A percentile compares a stretch with the other conserved stretches of the same genome.
Evolutionary conservation across 352 stramenopile species (phyloP).

Genomic region (Phytophthora pisi): DNA sequence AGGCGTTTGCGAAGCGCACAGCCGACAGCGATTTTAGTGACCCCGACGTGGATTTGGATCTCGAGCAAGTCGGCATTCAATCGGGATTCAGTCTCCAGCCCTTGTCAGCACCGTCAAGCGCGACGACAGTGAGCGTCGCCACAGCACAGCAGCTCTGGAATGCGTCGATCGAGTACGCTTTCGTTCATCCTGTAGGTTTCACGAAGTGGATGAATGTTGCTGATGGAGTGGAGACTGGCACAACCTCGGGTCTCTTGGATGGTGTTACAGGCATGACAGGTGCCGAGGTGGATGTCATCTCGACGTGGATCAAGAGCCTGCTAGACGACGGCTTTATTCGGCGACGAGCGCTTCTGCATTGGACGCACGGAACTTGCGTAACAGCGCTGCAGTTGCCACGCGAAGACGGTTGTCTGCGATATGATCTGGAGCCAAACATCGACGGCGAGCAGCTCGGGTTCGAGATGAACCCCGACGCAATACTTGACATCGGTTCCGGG

Average conservation of each 20-base stretch:
- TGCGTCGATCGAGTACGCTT: constrained; percentile 38
- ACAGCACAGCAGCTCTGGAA: constrained; percentile 59
- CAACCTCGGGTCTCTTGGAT: constrained; percentile 13
- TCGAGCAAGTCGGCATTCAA: constrained; percentile 52
- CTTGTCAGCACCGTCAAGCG: constrained; percentile 31
- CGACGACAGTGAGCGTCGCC: constrained; percentile 32
- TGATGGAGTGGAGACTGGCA: constrained; percentile 16
- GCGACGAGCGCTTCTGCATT: constrained; percentile 62
- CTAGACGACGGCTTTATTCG: constrained; percentile 51
- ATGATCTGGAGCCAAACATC: constrained; percentile 68
- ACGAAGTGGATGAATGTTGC: constrained; percentile 48
- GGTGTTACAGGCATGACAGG: constrained; percentile 24
- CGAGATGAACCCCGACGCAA: constrained; percentile 59
- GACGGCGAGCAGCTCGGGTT: constrained; percentile 54
- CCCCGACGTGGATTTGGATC: constrained; percentile 64
- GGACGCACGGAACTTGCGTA: constrained; percentile 64
- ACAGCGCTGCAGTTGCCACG: constrained; percentile 49
- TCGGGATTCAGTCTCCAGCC: constrained; percentile 56
- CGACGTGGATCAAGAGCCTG: constrained; percentile 49
- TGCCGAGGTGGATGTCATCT: constrained; percentile 44
- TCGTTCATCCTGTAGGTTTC: constrained; percentile 55
- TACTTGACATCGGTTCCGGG: constrained; percentile 33
- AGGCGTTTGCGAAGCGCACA: constrained; percentile 50
- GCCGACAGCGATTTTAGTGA: constrained; percentile 50
- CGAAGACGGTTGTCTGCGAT: constrained; percentile 41